Conservation (phyloP, 208 protist species). For the Trypanosoma vivax region DNA sequence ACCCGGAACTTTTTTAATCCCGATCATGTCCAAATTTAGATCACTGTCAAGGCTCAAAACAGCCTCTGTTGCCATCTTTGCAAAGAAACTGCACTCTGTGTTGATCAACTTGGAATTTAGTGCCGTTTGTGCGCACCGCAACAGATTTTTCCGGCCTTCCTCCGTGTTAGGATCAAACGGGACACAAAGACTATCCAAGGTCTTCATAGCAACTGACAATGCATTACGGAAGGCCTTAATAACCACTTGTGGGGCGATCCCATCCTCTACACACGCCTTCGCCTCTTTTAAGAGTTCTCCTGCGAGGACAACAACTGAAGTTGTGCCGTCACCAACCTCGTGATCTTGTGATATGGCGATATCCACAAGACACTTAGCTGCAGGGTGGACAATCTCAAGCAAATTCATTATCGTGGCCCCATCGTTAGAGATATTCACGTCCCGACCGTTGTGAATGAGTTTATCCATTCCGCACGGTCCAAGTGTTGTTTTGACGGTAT, state of each 20-base stretch:
- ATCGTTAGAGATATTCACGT: slow-evolving; percentile 99
- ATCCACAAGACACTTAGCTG: slow-evolving; percentile 98
- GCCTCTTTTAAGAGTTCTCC: slow-evolving; percentile 97
- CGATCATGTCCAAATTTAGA: slow-evolving; percentile 97
- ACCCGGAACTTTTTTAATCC: slow-evolving; percentile 99
- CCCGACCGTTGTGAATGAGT: slow-evolving; percentile 94
- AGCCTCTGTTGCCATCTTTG: slow-evolving; percentile 98
- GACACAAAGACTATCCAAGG: slow-evolving; percentile 92
- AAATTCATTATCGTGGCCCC: slow-evolving; percentile 99
- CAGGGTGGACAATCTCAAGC: slow-evolving; percentile 99
- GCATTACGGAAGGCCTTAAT: slow-evolving; percentile 94
- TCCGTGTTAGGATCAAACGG: slow-evolving; percentile 60
- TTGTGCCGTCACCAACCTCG: slow-evolving; percentile 99
- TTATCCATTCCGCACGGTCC: slow-evolving; percentile 99
- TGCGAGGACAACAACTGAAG: slow-evolving; percentile 98
- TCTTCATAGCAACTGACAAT: slow-evolving; percentile 60
- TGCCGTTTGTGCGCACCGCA: slow-evolving; percentile 97
- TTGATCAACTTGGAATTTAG: slow-evolving; percentile 99
- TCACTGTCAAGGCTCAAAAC: slow-evolving; percentile 94
- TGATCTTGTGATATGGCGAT: slow-evolving; percentile 98
- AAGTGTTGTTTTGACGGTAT: slow-evolving; percentile 93
- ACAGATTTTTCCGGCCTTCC: slow-evolving; percentile 68
- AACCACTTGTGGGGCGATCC: slow-evolving; percentile 98
- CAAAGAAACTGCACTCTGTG: slow-evolving; percentile 96
- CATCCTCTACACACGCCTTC: slow-evolving; percentile 99